Evolutionary conservation across 2,329 filamentous ascomycete genomes (phyloP).

Genomic region (Botrytis aclada): DNA sequence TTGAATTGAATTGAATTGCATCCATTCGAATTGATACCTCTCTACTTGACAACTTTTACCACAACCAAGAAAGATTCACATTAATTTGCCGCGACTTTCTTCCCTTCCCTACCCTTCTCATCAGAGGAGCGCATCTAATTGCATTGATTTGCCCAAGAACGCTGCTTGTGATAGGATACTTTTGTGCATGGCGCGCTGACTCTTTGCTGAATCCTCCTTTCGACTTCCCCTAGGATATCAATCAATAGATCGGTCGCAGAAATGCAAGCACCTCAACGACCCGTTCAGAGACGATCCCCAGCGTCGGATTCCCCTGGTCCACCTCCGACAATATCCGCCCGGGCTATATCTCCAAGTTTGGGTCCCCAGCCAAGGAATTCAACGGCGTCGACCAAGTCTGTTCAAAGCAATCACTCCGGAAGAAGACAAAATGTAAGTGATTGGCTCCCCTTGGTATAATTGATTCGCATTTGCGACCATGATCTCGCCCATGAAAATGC

Average conservation of each 20-base stretch:
- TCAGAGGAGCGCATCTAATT: background rate
- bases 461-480: background rate
- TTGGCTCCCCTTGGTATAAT: background rate
- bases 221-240: conserved; percentile 7
- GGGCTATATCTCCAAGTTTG: conserved; percentile 55
- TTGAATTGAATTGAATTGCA: background rate
- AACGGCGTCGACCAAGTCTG: conserved; percentile 62
- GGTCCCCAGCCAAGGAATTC: conserved; percentile 60
- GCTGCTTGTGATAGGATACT: background rate
- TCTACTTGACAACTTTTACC: background rate
- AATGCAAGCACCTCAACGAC: conserved; percentile 56
- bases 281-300: conserved; percentile 61
- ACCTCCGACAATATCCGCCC: conserved; percentile 52
- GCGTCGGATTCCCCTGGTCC: conserved; percentile 55
- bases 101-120: background rate
- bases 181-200: conserved; percentile 19
- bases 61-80: background rate
- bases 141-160: background rate
- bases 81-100: background rate
- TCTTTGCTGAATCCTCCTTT: conserved; percentile 18
- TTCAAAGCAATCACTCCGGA: conserved; percentile 47
- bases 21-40: background rate
- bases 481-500: background rate
- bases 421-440: conserved; percentile 58
- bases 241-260: conserved; percentile 24